These are phyloP conservation scores for Linnemannia hyalina DNA, from an alignment of 192 early-diverging fungal species.

Conservation along the genomic window DNA sequence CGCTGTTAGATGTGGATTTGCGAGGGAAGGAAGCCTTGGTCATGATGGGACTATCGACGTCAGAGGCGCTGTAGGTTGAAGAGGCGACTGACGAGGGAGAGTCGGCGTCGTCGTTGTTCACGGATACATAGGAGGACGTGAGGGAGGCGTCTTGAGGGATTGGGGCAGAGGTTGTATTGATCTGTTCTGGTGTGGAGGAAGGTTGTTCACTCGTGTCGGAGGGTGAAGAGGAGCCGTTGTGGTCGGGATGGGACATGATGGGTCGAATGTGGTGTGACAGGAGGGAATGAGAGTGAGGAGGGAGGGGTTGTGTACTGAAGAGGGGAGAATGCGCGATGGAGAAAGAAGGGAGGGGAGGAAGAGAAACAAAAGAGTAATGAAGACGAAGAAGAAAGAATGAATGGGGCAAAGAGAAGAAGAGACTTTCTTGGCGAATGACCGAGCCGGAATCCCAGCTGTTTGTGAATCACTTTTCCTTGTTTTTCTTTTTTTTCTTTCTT, in stretches of 20 bases:
- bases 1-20: not conserved
- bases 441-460: constrained; percentile 4
- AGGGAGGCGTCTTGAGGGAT: not conserved
- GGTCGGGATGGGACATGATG: not conserved
- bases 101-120: constrained; percentile 14
- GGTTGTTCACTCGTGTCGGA: not conserved
- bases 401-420: not conserved
- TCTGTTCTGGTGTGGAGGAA: not conserved
- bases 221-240: not conserved
- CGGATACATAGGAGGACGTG: constrained; percentile 14
- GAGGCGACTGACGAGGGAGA: constrained; percentile 13
- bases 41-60: constrained; percentile 34
- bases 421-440: constrained; percentile 2
- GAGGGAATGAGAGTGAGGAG: not conserved
- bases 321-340: not conserved
- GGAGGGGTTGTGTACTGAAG: not conserved
- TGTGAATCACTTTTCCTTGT: not conserved
- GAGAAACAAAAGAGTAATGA: constrained; percentile 1
- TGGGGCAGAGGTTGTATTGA: constrained; percentile 1
- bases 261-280: not conserved
- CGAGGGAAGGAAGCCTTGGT: constrained; percentile 16
- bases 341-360: constrained; percentile 2
- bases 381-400: not conserved
- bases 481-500: not conserved
- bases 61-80: constrained; percentile 31